phyloP scores from a whole-genome alignment of 2,329 filamentous ascomycete species.

The Clonostachys rhizophaga region DNA sequence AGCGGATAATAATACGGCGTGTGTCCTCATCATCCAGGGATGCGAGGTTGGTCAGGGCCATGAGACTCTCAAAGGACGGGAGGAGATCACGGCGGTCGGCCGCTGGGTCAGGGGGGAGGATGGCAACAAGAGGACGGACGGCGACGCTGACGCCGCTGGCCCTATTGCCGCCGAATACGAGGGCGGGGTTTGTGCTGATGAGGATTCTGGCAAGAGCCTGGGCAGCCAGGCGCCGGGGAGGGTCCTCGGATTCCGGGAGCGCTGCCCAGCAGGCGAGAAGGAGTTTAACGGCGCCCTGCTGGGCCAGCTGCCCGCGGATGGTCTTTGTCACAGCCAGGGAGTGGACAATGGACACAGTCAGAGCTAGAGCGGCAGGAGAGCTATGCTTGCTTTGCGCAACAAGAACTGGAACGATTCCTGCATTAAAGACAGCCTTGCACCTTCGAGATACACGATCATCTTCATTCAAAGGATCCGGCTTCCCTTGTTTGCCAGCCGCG shows the following conservation, averaged over 20 bases:
- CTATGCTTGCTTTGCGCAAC: constrained; percentile 71
- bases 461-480: constrained; percentile 66
- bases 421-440: constrained; percentile 75
- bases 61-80: constrained; percentile 83
- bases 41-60: constrained; percentile 91
- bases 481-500: constrained; percentile 62
- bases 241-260: constrained; percentile 47
- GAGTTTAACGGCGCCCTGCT: constrained; percentile 89
- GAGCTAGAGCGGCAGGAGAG: constrained; percentile 64
- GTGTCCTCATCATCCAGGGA: constrained; percentile 67
- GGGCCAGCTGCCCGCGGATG: constrained; percentile 74
- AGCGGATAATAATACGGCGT: constrained; percentile 65
- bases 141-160: constrained; percentile 71
- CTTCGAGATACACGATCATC: constrained; percentile 71
- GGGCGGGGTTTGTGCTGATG: constrained; percentile 78
- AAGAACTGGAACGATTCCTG: constrained; percentile 71
- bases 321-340: constrained; percentile 71
- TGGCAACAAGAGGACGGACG: constrained; percentile 74
- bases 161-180: constrained; percentile 77
- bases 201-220: constrained; percentile 82
- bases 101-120: constrained; percentile 62
- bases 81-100: constrained; percentile 71
- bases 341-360: constrained; percentile 73
- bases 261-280: constrained; percentile 66
- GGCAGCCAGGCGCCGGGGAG: constrained; percentile 55